A percentile compares a stretch with the other conserved stretches of the same genome.
phyloP scores from a whole-genome alignment of 768 basidiomycete genomes.

The Pisolithus marmoratus region DNA sequence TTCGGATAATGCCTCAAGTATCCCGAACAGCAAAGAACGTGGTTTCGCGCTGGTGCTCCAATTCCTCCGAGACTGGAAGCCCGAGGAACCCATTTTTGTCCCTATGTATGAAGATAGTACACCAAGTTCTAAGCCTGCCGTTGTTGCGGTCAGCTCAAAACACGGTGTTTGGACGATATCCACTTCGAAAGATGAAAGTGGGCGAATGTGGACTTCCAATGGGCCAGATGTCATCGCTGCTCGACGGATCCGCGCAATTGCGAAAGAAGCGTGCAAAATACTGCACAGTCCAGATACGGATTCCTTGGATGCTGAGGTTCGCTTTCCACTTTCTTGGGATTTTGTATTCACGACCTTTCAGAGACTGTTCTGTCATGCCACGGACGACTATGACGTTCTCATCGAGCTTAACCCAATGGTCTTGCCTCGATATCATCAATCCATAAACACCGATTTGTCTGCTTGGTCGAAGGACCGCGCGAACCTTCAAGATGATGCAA shows the following conservation, averaged over 20 bases:
- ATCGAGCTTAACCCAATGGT: constrained; percentile 62
- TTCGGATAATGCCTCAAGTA: constrained; percentile 35
- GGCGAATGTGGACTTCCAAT: constrained; percentile 67
- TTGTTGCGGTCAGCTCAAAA: constrained; percentile 27
- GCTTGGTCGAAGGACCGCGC: constrained; percentile 38
- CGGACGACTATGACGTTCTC: constrained; percentile 80
- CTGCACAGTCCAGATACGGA: constrained; percentile 50
- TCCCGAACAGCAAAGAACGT: constrained; percentile 72
- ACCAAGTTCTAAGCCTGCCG: constrained; percentile 4
- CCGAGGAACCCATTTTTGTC: constrained; percentile 69
- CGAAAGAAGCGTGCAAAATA: constrained; percentile 65
- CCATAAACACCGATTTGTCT: constrained; percentile 45
- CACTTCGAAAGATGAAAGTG: constrained; percentile 72
- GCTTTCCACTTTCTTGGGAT: constrained; percentile 8
- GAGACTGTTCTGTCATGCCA: constrained; percentile 84
- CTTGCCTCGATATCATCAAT: constrained; percentile 73
- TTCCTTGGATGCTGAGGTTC: constrained; percentile 54
- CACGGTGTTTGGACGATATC: constrained; percentile 67
- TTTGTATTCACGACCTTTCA: constrained; percentile 24
- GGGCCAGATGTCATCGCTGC: constrained; percentile 72
- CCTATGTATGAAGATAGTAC: constrained; percentile 50
- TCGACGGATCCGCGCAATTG: constrained; percentile 63
- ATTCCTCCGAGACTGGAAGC: constrained; percentile 78
- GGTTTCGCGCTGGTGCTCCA: constrained; percentile 73
- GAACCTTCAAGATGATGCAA: constrained; percentile 23